Conservation (phyloP, 495 filamentous ascomycete species). For the Xylaria telfairii region DNA sequence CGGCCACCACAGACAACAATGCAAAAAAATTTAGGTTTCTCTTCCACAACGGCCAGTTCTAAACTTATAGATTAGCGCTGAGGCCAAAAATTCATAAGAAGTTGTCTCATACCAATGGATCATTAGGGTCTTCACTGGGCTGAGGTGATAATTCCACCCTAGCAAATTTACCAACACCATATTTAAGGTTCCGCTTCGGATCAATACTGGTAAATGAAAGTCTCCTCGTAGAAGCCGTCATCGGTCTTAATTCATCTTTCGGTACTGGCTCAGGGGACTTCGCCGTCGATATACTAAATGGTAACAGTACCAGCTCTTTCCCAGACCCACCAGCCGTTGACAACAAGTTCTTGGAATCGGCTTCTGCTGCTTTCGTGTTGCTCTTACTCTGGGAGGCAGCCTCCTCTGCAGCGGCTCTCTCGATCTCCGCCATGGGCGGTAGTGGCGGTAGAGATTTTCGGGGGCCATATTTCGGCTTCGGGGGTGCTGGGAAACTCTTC, state of each 20-base stretch:
- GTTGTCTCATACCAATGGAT: slow-evolving; percentile 51
- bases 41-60: slow-evolving; percentile 59
- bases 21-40: slow-evolving; percentile 54
- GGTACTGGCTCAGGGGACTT: slow-evolving; percentile 27
- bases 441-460: slow-evolving; percentile 38
- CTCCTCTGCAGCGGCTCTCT: slow-evolving; percentile 9
- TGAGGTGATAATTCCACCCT: slow-evolving; percentile 55
- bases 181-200: slow-evolving; percentile 52
- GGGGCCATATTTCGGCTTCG: slow-evolving; percentile 25
- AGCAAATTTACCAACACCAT: slow-evolving; percentile 49
- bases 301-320: slow-evolving; percentile 23
- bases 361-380: slow-evolving; percentile 7
- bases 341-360: slow-evolving; percentile 24
- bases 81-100: neutral
- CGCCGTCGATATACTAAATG: slow-evolving; percentile 18
- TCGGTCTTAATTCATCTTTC: slow-evolving; percentile 34
- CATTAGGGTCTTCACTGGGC: slow-evolving; percentile 54
- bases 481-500: slow-evolving; percentile 29
- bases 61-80: slow-evolving; percentile 1
- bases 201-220: slow-evolving; percentile 44
- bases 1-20: slow-evolving; percentile 48
- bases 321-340: slow-evolving; percentile 14
- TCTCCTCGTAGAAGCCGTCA: slow-evolving; percentile 41
- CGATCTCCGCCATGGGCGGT: slow-evolving; percentile 33
- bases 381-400: neutral